Conservation (phyloP, 345 rosid genomes). For the Corymbia maculata region DNA sequence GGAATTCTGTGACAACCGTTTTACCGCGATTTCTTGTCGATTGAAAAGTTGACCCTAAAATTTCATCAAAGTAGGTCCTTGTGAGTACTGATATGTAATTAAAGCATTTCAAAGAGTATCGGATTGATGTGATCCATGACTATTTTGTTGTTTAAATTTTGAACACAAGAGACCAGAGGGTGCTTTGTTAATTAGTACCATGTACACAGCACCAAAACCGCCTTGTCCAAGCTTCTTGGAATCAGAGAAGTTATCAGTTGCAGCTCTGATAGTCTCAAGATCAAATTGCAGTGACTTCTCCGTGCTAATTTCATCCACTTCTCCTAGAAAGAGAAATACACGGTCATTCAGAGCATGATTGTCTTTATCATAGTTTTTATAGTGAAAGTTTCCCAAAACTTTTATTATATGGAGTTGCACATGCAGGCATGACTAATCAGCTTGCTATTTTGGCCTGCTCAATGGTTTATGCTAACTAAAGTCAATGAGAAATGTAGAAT, state of each 20-base stretch:
- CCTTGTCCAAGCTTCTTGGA: conserved; percentile 20
- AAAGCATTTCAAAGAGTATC: background rate
- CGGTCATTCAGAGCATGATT: background rate
- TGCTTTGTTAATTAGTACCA: conserved; percentile 1
- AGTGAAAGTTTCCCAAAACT: too few species aligned
- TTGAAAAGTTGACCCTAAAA: conserved; percentile 8
- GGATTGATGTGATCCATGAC: background rate
- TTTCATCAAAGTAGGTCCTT: background rate
- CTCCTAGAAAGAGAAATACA: background rate
- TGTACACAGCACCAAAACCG: conserved; percentile 18
- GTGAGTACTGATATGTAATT: background rate
- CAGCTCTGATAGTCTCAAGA: background rate
- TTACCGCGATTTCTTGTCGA: conserved; percentile 20
- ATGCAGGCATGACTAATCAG: too few species aligned
- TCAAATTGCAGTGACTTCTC: conserved; percentile 9
- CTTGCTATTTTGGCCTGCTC: too few species aligned
- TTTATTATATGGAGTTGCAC: too few species aligned
- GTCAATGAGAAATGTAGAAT: too few species aligned
- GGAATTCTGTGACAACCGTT: conserved; percentile 17
- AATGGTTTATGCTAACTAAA: too few species aligned
- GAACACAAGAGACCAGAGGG: background rate
- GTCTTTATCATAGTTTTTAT: too few species aligned
- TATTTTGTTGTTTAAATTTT: background rate
- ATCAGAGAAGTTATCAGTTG: conserved; percentile 9
- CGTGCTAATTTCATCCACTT: background rate